These are phyloP conservation scores for Microsporum audouinii DNA, from an alignment of 2,329 filamentous ascomycete species.

Conservation along the genomic window DNA sequence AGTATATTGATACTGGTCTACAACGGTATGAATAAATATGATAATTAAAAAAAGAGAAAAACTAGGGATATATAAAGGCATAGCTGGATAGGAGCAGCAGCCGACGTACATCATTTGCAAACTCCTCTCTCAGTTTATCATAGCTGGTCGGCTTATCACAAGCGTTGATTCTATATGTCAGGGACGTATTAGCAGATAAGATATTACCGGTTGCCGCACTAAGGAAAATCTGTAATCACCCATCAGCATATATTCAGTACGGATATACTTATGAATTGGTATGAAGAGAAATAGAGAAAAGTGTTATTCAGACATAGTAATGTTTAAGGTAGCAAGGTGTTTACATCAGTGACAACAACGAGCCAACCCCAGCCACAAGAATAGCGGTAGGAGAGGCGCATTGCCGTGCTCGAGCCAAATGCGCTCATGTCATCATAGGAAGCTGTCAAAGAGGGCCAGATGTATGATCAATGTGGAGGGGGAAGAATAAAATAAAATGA, in stretches of 20 bases:
- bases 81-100: constrained; percentile 22
- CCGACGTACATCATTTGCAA: constrained; percentile 68
- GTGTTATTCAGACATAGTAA: constrained; percentile 64
- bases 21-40: constrained; percentile 31
- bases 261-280: neutral
- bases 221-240: neutral
- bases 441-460: constrained; percentile 7
- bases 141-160: constrained; percentile 89
- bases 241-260: constrained; percentile 4
- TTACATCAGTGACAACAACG: constrained; percentile 91
- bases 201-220: neutral
- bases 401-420: constrained; percentile 99
- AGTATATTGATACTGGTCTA: constrained; percentile 81
- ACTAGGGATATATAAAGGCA: constrained; percentile 3
- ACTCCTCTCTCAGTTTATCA: constrained; percentile 68
- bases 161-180: constrained; percentile 63
- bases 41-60: neutral
- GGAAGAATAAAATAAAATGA: constrained; percentile 12
- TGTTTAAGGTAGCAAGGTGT: constrained; percentile 86
- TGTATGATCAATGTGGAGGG: neutral
- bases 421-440: constrained; percentile 99
- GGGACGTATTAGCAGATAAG: neutral
- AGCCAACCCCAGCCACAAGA: constrained; percentile 53
- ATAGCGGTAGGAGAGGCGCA: constrained; percentile 55
- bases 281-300: constrained; percentile 20